Conservation (phyloP, 1,139 yeast species). For the Candida sanyaensis region DNA sequence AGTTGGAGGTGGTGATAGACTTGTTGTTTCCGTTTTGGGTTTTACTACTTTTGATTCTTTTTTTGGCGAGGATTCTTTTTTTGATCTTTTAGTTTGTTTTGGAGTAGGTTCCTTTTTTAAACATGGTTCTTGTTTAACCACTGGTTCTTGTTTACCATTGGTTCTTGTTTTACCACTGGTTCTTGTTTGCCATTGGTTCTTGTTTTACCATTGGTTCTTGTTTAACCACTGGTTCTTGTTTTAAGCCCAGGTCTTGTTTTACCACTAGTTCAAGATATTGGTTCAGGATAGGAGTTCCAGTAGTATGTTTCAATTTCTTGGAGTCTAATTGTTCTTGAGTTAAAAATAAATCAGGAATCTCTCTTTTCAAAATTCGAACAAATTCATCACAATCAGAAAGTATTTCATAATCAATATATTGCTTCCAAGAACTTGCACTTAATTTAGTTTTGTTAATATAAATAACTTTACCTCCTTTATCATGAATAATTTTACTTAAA, state of each 20-base stretch:
- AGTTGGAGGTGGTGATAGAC: slow-evolving; percentile 24
- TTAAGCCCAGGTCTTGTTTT: too few relatives aligned
- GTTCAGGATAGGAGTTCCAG: not conserved
- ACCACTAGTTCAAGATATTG: not conserved
- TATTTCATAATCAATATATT: slow-evolving; percentile 69
- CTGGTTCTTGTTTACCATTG: slow-evolving; percentile 4
- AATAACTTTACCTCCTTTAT: slow-evolving; percentile 59
- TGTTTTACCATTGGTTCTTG: slow-evolving; percentile 7
- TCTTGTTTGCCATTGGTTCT: slow-evolving; percentile 8
- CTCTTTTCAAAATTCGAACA: slow-evolving; percentile 53
- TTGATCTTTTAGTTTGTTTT: slow-evolving; percentile 13
- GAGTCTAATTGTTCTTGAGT: slow-evolving; percentile 54
- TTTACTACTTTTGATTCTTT: not conserved
- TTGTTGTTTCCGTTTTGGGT: not conserved
- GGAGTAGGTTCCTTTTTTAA: slow-evolving; percentile 4
- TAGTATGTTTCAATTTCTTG: slow-evolving; percentile 34
- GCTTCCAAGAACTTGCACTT: slow-evolving; percentile 53
- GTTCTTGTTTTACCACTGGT: slow-evolving; percentile 12
- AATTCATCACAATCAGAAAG: slow-evolving; percentile 82
- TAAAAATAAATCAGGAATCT: slow-evolving; percentile 60
- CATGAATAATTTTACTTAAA: slow-evolving; percentile 60
- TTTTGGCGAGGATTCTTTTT: slow-evolving; percentile 11
- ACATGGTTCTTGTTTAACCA: not conserved
- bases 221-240: not conserved
- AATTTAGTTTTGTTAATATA: slow-evolving; percentile 60